Base-by-base conservation (phyloP, 441 rosid genomes). In the Biscutella laevigata region DNA sequence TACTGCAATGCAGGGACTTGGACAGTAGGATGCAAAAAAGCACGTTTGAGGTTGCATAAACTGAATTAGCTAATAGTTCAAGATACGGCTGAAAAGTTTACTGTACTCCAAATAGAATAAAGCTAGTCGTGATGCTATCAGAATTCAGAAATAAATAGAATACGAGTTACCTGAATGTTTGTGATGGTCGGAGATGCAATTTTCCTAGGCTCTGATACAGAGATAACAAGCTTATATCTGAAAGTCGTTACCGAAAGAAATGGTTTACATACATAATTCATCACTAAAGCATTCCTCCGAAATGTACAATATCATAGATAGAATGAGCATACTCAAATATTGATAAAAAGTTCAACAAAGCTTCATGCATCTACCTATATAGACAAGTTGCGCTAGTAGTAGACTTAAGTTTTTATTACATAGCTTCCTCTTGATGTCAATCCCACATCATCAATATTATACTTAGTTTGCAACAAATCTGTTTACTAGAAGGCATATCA, bases 141-240 rank as follows among this genome's bases (percentile, higher is more conserved):
- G 11, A 57, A n/a, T 2, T 7, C n/a, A n/a, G n/a, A n/a, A n/a
- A n/a, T n/a, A 40, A 24, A 19, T 4, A 7, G 36, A 16, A 32
- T 24, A 1, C 24, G 35, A 38, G 19, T 14, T 51, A 90, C 98
- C 96, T 90, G 98, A 61, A 90, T 81, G 73, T 90, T 90, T 32
- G 92, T 75, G 63, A 87, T 73, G 24, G 69, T 59, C 22, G 98
- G 95, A 51, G 96, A 84, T 59, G 77, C 78, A 61, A 90, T 66
- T 81, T 74, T 90, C 74, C 67, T 84, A 38, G 98, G 95, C 63
- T 90, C 96, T 33, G 86, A 65, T 28, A 81, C 79, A 22, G 90
- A 72, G 60, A 87, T 79, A 35, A 87, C 96, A 65, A 90, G 71
- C 76, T 90, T 90, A 70, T 75, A 90, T 51, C 96, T 90, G 82